A percentile compares a stretch with the other conserved stretches of the same genome.
Evolutionary conservation across 108 stramenopile species (phyloP).

Genomic region (Schizochytrium sp.): DNA sequence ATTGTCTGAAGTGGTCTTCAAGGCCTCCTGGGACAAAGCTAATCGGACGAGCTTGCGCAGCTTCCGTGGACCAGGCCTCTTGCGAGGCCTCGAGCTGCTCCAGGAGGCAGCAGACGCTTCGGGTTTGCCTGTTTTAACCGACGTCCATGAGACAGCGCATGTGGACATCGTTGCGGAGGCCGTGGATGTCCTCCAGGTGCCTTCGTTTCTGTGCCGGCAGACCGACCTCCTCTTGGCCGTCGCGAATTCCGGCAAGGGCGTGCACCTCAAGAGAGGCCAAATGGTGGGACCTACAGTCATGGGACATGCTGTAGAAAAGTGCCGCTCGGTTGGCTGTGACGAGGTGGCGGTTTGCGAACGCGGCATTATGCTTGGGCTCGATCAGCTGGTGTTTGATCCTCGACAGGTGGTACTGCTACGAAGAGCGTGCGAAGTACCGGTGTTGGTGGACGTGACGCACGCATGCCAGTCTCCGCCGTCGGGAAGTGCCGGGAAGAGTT

Average conservation of each 20-base stretch:
- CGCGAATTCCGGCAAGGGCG: constrained; percentile 22
- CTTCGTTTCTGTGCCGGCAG: constrained; percentile 48
- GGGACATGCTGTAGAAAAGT: constrained; percentile 54
- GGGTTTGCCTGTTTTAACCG: constrained; percentile 12
- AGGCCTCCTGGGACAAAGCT: constrained; percentile 60
- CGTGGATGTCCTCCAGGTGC: constrained; percentile 4
- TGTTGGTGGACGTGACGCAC: constrained; percentile 51
- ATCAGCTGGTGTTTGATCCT: constrained; percentile 39
- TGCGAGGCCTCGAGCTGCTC: constrained; percentile 48
- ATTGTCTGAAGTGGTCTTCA: constrained; percentile 31
- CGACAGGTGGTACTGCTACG: neutral
- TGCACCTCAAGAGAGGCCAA: constrained; percentile 55
- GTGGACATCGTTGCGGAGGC: constrained; percentile 42
- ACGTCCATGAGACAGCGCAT: constrained; percentile 36
- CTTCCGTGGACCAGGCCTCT: constrained; percentile 31
- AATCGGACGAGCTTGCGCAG: constrained; percentile 24
- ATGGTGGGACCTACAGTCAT: constrained; percentile 40
- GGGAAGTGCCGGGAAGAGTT: neutral
- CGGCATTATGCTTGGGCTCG: constrained; percentile 46
- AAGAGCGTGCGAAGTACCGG: constrained; percentile 13
- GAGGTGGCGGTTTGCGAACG: constrained; percentile 43
- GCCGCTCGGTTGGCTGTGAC: neutral
- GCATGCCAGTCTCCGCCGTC: constrained; percentile 30
- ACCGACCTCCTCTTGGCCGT: constrained; percentile 11
- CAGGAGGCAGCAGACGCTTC: neutral